phyloP scores from a whole-genome alignment of 345 rosid species.

The Viola odorata region DNA sequence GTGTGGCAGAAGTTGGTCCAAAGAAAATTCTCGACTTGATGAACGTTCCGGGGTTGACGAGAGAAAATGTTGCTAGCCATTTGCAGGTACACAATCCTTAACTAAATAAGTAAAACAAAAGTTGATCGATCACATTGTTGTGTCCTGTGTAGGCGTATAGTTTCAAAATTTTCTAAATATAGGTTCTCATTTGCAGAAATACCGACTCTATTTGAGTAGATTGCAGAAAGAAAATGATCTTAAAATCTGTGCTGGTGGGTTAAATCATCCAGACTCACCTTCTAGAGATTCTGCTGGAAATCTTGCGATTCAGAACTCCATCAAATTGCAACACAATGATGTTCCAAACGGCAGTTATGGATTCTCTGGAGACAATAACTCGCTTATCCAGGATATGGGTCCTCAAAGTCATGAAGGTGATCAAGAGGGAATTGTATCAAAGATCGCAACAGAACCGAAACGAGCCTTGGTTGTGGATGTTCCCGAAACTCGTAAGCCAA shows the following conservation, averaged over 20 bases:
- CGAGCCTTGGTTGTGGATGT: conserved; percentile 30
- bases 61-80: conserved; percentile 96
- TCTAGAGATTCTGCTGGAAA: conserved; percentile 36
- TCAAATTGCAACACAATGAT: conserved; percentile 33
- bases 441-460: conserved; percentile 37
- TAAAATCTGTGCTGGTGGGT: conserved; percentile 39
- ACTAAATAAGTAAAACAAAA: not conserved
- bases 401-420: conserved; percentile 40
- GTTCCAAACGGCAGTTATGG: conserved; percentile 26
- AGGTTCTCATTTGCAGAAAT: conserved; percentile 54
- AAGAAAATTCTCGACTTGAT: conserved; percentile 92
- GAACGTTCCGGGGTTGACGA: conserved; percentile 91
- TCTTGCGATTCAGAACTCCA: conserved; percentile 37
- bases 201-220: conserved; percentile 86
- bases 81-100: conserved; percentile 51
- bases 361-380: conserved; percentile 32
- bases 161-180: too few species aligned
- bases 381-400: conserved; percentile 33
- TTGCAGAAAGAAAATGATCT: conserved; percentile 63
- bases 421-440: conserved; percentile 32
- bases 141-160: not conserved
- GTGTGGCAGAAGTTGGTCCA: conserved; percentile 90
- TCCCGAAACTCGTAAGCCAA: conserved; percentile 30
- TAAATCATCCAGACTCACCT: conserved; percentile 52
- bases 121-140: not conserved